phyloP scores from a whole-genome alignment of 2,329 filamentous ascomycete species.

The Nigrospora oryzae region DNA sequence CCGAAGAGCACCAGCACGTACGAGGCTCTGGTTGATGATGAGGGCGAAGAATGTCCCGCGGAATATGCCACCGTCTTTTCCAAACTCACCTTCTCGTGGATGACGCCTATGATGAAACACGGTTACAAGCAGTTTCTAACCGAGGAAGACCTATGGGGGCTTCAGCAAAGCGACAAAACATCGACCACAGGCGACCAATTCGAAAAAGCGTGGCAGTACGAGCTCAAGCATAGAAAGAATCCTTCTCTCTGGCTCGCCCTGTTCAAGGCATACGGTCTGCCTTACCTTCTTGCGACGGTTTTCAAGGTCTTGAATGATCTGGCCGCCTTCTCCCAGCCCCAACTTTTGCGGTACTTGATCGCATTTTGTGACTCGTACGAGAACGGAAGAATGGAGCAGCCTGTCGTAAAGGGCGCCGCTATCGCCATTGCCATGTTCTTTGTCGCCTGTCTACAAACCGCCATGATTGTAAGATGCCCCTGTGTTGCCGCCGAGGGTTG shows the following conservation, averaged over 20 bases:
- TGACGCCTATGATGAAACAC: conserved; percentile 95
- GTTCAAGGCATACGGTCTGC: conserved; percentile 74
- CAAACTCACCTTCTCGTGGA: conserved; percentile 90
- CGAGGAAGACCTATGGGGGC: conserved; percentile 91
- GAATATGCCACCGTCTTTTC: conserved; percentile 95
- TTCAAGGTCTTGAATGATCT: conserved; percentile 88
- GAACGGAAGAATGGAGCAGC: conserved; percentile 53
- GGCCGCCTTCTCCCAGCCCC: conserved; percentile 82
- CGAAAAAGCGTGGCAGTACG: conserved; percentile 65
- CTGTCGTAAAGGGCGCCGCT: conserved; percentile 72
- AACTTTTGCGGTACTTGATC: conserved; percentile 79
- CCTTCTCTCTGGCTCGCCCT: conserved; percentile 85
- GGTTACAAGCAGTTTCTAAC: conserved; percentile 89
- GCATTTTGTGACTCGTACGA: conserved; percentile 73
- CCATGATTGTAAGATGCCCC: conserved; percentile 50
- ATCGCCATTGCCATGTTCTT: conserved; percentile 91
- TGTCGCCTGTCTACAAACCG: conserved; percentile 78
- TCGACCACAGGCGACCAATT: conserved; percentile 63
- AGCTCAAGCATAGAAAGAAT: conserved; percentile 58
- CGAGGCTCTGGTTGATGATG: conserved; percentile 47
- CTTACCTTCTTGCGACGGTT: conserved; percentile 71
- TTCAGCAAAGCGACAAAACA: conserved; percentile 74
- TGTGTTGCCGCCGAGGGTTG: too few species aligned
- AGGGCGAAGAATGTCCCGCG: conserved; percentile 53
- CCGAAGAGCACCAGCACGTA: conserved; percentile 65